Evolutionary conservation across 306 rosid genomes (phyloP), one percentile per base, ranked within the genome.

Genomic region (Cyamopsis tetragonoloba): DNA sequence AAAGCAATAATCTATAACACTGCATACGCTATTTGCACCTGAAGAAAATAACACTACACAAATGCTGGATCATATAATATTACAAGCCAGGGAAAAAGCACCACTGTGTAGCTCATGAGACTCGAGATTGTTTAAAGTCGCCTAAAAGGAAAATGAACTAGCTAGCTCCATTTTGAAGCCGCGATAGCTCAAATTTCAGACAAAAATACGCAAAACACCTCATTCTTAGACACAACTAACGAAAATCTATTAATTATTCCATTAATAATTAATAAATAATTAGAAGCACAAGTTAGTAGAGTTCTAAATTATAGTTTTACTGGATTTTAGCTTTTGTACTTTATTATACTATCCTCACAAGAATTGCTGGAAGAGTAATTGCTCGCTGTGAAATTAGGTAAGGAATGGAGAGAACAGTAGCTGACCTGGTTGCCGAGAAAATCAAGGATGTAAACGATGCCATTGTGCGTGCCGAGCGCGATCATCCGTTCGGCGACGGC

Each of bases 401-500:
- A 24, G 8, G 34, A 27, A 38, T 9, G 3, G 1, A 39, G 34
- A 37, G 20, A 47, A 26, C 7, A 17, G 18, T 11, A 0, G 37
- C 50, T 49, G 13, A 89, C 95, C 95, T 90, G 95, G 77, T 90
- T 87, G 13, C 95, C 95, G 35, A 90, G 96, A 71, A 90, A 90
- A 77, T 90, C 91, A 7, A 89, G 95, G 66, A 89, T 89, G 54
- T 87, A 80, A 35, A 89, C 81, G 30, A 81, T 24, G 77, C 96
- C 96, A n/a, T 85, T 86, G 42, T 85, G 89, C 5, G 96, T 85
- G 32, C 96, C 96, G 47, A 89, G 88, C 0, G 95, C 95, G 81
- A 89, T 87, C 96, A 87, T 89, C 70, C 96, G 86, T 81, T 89
- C 95, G 6, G 96, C 89, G 30, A 89, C 85, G 0, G 88, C 86